A percentile compares a stretch with the other conserved stretches of the same genome.
phyloP scores from a whole-genome alignment of 2,329 filamentous ascomycete species.

The Colletotrichum musicola region DNA sequence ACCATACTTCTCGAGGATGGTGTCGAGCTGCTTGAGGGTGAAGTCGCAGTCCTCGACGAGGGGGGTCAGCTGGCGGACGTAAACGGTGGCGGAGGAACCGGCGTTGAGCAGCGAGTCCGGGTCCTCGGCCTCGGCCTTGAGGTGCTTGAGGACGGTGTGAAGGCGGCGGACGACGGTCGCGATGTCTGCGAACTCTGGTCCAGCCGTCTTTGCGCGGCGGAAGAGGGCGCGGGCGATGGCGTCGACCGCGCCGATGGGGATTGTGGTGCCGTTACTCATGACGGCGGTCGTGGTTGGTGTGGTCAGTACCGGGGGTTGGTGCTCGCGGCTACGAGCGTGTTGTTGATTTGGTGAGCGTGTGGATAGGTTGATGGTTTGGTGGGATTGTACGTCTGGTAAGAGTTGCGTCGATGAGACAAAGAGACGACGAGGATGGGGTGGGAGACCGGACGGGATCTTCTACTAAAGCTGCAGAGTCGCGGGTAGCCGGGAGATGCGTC shows the following conservation, averaged over 20 bases:
- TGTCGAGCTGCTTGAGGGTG: constrained; percentile 67
- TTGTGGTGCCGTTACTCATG: constrained; percentile 48
- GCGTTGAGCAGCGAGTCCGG: constrained; percentile 67
- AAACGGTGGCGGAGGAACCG: constrained; percentile 54
- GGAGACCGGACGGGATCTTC: constrained; percentile 6
- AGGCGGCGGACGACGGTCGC: constrained; percentile 64
- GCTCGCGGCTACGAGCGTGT: constrained; percentile 22
- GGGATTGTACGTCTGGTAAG: background rate
- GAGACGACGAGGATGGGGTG: background rate
- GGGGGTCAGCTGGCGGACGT: constrained; percentile 62
- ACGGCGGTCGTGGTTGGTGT: constrained; percentile 38
- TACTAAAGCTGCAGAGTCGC: constrained; percentile 33
- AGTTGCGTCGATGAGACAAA: background rate
- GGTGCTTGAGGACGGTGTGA: constrained; percentile 67
- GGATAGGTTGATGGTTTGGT: background rate
- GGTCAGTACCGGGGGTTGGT: constrained; percentile 14
- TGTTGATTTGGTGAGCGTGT: background rate
- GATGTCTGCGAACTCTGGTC: constrained; percentile 63
- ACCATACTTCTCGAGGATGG: constrained; percentile 62
- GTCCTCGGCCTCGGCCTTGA: constrained; percentile 70
- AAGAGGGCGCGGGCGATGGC: constrained; percentile 68
- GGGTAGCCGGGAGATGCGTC: constrained; percentile 15
- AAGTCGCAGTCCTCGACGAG: constrained; percentile 69
- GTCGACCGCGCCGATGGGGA: constrained; percentile 65
- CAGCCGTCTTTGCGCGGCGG: constrained; percentile 63